Percentiles rank a stretch among this genome's conserved stretches.
phyloP scores from a whole-genome alignment of 2,329 filamentous ascomycete species.

The Ascochyta lentis region DNA sequence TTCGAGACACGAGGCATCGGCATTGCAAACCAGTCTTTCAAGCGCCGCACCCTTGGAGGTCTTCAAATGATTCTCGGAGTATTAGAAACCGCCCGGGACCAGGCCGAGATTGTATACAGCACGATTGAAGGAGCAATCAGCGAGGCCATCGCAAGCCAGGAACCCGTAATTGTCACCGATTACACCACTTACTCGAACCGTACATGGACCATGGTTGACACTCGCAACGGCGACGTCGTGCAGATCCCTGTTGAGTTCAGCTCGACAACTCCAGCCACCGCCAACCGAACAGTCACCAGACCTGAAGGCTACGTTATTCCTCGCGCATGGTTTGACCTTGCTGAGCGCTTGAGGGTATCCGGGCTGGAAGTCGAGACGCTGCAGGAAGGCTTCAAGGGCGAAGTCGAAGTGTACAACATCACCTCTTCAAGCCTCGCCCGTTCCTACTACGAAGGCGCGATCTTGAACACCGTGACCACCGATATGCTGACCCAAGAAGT shows the following conservation, averaged over 20 bases:
- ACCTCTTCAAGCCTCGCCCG: slow-evolving; percentile 35
- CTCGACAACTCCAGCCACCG: slow-evolving; percentile 44
- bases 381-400: slow-evolving; percentile 33
- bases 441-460: slow-evolving; percentile 44
- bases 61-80: slow-evolving; percentile 45
- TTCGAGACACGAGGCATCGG: slow-evolving; percentile 48
- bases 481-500: slow-evolving; percentile 34
- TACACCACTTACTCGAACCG: slow-evolving; percentile 33
- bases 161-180: slow-evolving; percentile 44
- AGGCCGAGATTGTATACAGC: slow-evolving; percentile 31
- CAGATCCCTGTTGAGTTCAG: slow-evolving; percentile 45
- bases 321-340: slow-evolving; percentile 44
- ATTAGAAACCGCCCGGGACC: slow-evolving; percentile 42
- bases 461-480: slow-evolving; percentile 43
- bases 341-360: slow-evolving; percentile 39
- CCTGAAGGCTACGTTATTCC: slow-evolving; percentile 49
- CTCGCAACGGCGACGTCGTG: slow-evolving; percentile 38
- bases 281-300: slow-evolving; percentile 43
- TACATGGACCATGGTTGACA: slow-evolving; percentile 46
- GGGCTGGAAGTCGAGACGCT: slow-evolving; percentile 44
- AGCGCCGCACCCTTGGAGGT: slow-evolving; percentile 41
- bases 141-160: slow-evolving; percentile 32
- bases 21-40: slow-evolving; percentile 45
- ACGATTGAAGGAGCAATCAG: slow-evolving; percentile 40
- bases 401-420: slow-evolving; percentile 46